Conservation (phyloP, 208 protist genomes). For the Leishmania braziliensis region DNA sequence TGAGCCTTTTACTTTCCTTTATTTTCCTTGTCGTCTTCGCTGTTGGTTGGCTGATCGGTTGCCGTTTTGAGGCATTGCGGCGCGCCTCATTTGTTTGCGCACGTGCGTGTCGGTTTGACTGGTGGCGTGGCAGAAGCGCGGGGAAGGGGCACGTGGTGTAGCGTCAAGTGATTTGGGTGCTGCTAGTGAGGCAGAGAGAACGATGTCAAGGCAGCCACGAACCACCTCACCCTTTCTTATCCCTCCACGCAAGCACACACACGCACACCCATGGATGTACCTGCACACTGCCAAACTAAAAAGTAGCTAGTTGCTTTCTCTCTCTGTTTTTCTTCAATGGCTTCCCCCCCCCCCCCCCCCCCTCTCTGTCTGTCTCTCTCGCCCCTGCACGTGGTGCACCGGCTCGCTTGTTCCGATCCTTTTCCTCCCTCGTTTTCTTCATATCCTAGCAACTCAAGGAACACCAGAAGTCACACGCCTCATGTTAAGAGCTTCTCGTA, state of each 20-base stretch:
- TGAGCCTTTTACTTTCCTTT: conserved; percentile 3
- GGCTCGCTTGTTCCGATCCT: background rate
- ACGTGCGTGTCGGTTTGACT: background rate
- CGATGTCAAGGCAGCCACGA: background rate
- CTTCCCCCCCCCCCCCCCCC: background rate
- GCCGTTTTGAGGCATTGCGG: background rate
- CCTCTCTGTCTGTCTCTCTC: background rate
- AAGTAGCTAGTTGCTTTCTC: background rate
- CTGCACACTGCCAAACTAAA: background rate
- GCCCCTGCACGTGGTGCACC: background rate
- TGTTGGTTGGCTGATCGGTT: background rate
- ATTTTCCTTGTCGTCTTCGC: background rate
- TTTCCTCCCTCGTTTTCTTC: background rate
- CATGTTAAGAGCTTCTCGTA: background rate
- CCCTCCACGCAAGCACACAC: background rate
- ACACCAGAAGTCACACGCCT: background rate
- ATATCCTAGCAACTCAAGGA: background rate
- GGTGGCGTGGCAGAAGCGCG: background rate
- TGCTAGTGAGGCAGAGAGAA: background rate
- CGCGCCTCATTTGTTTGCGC: background rate
- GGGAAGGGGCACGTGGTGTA: too few relatives aligned
- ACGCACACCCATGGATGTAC: conserved; percentile 7
- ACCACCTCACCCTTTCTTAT: conserved; percentile 4
- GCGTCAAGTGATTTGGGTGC: too few relatives aligned
- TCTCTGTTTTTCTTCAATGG: background rate